Conservation (phyloP, 805 yeast genomes). For the Candida michaelii region DNA sequence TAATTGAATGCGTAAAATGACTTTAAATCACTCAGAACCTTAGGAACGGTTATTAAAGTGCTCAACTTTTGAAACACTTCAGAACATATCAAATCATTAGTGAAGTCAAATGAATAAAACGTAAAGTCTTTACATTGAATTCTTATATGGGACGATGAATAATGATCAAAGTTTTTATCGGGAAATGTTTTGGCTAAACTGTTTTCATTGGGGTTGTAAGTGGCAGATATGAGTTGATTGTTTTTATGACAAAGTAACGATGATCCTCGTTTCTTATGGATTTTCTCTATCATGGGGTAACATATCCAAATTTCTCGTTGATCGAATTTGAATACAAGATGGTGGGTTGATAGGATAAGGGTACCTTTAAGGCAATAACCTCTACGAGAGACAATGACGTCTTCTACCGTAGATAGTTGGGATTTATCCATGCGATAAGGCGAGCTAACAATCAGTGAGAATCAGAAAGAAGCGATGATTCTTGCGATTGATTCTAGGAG, state of each 20-base stretch:
- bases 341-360: constrained; percentile 36
- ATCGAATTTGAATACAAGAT: constrained; percentile 38
- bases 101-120: constrained; percentile 74
- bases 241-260: constrained; percentile 30
- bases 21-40: constrained; percentile 40
- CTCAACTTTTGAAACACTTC: constrained; percentile 75
- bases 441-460: too few species aligned
- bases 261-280: constrained; percentile 58
- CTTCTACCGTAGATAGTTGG: constrained; percentile 31
- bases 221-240: constrained; percentile 8
- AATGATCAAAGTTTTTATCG: constrained; percentile 30
- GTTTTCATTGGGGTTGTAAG: constrained; percentile 7
- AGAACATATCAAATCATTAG: constrained; percentile 53
- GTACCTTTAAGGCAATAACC: constrained; percentile 38
- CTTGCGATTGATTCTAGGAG: too few species aligned
- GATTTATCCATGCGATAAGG: constrained; percentile 25
- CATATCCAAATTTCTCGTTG: constrained; percentile 80
- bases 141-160: constrained; percentile 56
- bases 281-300: constrained; percentile 74
- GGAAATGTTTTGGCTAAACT: constrained; percentile 12
- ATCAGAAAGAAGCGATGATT: too few species aligned
- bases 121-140: constrained; percentile 84
- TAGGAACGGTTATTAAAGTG: constrained; percentile 59
- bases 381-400: constrained; percentile 37
- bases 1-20: constrained; percentile 79